Percentiles rank a stretch among this genome's conserved stretches.
Conservation (phyloP, 371 early-diverging fungal genomes). For the Mortierella sp. region DNA sequence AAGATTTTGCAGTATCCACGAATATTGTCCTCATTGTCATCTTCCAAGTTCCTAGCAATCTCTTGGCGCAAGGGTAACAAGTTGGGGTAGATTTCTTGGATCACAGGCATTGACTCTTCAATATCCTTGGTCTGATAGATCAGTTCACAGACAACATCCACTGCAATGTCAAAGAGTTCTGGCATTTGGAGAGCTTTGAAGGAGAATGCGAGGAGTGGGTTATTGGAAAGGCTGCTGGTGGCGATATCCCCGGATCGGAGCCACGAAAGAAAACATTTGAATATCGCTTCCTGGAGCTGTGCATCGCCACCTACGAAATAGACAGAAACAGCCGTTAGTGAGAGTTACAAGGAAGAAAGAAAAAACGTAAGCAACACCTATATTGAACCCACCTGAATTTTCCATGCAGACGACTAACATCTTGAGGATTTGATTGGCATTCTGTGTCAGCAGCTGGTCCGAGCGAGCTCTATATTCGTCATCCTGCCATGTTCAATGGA, state of each 20-base stretch:
- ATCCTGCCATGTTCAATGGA: conserved; percentile 60
- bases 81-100: conserved; percentile 76
- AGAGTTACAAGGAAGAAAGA: background rate
- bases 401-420: conserved; percentile 77
- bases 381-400: conserved; percentile 64
- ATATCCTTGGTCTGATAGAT: conserved; percentile 82
- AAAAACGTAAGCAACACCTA: background rate
- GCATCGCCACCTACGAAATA: conserved; percentile 59
- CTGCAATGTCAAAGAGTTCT: conserved; percentile 85
- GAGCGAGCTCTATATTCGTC: conserved; percentile 72
- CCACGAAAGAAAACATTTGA: conserved; percentile 88
- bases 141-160: conserved; percentile 87
- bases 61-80: conserved; percentile 64
- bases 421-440: conserved; percentile 73
- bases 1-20: conserved; percentile 86
- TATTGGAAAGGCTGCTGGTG: conserved; percentile 69
- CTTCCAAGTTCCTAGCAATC: conserved; percentile 60
- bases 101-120: conserved; percentile 61
- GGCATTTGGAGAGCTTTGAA: conserved; percentile 80
- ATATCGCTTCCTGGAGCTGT: conserved; percentile 71
- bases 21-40: conserved; percentile 76
- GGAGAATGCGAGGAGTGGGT: conserved; percentile 78
- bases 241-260: conserved; percentile 86
- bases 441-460: conserved; percentile 72
- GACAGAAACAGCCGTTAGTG: background rate